Percentiles rank a stretch among this genome's conserved stretches.
phyloP scores from a whole-genome alignment of 179 eudicot genomes.

The Drosera spatulata region DNA sequence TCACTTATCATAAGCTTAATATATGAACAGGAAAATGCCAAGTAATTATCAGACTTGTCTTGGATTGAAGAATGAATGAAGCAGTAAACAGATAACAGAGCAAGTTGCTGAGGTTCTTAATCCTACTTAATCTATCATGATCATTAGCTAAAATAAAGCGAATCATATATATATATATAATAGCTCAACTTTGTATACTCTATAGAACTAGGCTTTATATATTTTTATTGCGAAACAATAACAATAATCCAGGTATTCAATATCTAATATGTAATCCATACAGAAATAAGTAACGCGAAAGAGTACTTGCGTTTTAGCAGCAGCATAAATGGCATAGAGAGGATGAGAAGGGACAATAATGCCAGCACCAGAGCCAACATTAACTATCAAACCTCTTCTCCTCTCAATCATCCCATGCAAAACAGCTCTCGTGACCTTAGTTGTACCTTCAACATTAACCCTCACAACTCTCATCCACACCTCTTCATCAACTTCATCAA shows the following conservation, averaged over 20 bases:
- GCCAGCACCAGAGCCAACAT: slow-evolving; percentile 49
- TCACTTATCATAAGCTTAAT: too few species aligned
- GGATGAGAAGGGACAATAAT: slow-evolving; percentile 60
- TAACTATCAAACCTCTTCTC: slow-evolving; percentile 37
- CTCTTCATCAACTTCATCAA: slow-evolving; percentile 36
- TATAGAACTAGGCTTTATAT: too few species aligned
- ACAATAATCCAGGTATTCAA: neutral
- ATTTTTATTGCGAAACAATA: neutral
- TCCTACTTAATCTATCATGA: too few species aligned
- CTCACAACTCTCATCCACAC: slow-evolving; percentile 31
- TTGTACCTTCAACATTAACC: slow-evolving; percentile 41
- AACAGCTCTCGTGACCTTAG: slow-evolving; percentile 32
- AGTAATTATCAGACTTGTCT: too few species aligned
- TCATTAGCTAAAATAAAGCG: too few species aligned
- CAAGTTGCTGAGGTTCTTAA: too few species aligned
- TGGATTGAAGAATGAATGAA: too few species aligned
- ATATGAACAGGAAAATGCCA: too few species aligned
- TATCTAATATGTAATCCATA: neutral
- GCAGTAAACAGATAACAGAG: too few species aligned
- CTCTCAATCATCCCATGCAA: slow-evolving; percentile 32
- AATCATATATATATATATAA: too few species aligned
- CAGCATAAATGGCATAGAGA: slow-evolving; percentile 51
- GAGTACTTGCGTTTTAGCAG: slow-evolving; percentile 44
- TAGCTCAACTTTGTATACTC: too few species aligned
- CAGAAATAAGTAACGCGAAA: neutral